phyloP scores from a whole-genome alignment of 192 early-diverging fungal genomes.

The Linnemannia exigua region DNA sequence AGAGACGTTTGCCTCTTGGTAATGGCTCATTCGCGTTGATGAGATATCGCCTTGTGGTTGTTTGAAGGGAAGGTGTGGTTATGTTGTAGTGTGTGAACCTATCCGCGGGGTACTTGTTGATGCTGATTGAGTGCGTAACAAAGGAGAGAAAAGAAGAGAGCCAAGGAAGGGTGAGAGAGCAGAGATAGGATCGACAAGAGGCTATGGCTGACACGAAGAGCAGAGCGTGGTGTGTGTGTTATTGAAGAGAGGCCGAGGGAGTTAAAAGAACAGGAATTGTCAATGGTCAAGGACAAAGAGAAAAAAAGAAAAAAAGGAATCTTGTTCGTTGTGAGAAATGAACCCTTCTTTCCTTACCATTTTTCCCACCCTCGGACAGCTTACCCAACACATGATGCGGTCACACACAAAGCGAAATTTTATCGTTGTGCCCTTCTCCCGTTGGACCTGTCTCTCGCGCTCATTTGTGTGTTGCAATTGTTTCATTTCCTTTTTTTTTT shows the following conservation, averaged over 20 bases:
- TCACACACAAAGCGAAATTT: slow-evolving; percentile 3
- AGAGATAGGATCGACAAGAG: neutral
- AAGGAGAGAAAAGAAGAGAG: neutral
- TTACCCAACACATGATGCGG: neutral
- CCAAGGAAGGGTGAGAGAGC: neutral
- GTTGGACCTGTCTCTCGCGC: neutral
- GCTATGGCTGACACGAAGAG: neutral
- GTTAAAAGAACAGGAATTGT: neutral
- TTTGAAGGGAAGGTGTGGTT: neutral
- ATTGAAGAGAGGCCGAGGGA: neutral
- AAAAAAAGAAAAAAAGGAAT: neutral
- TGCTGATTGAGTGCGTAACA: too few relatives aligned
- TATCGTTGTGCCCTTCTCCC: neutral
- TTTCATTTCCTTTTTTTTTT: neutral
- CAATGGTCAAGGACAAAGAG: neutral
- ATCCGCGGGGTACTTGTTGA: too few relatives aligned
- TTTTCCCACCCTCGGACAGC: neutral
- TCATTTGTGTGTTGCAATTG: slow-evolving; percentile 2
- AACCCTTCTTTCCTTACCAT: neutral
- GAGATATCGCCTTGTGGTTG: neutral
- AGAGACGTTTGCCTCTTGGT: slow-evolving; percentile 4
- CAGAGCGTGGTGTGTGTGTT: neutral
- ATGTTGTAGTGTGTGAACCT: neutral
- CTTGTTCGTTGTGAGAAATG: too few relatives aligned
- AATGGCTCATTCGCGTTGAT: neutral